Conservation (phyloP, 108 stramenopile species). For the Parmales sp. region DNA sequence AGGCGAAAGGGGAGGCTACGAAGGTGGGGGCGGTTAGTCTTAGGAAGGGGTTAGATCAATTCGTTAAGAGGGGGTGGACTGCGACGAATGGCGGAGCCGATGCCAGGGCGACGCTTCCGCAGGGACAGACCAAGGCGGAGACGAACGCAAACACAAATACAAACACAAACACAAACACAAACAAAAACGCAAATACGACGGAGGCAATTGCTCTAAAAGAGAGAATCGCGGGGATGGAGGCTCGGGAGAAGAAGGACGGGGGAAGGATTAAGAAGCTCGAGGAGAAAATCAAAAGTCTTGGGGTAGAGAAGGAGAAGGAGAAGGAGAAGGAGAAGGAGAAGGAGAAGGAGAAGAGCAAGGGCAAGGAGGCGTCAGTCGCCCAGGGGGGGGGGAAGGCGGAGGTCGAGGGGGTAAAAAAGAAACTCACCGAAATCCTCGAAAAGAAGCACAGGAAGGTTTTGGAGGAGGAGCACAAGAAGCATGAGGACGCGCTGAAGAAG, state of each 20-base stretch:
- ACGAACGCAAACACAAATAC: too few species aligned
- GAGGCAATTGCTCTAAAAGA: conserved; percentile 14
- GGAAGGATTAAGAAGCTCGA: conserved; percentile 7
- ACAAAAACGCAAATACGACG: background rate
- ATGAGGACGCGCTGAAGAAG: conserved; percentile 1
- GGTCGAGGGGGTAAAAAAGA: conserved; percentile 15
- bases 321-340: conserved; percentile 3
- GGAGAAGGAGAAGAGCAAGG: background rate
- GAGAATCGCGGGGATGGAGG: conserved; percentile 2
- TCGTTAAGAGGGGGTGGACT: too few species aligned
- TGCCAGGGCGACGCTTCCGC: too few species aligned
- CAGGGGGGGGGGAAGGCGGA: background rate
- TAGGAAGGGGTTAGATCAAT: background rate
- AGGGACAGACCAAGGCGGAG: too few species aligned
- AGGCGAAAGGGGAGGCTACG: too few species aligned
- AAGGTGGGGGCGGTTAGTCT: background rate
- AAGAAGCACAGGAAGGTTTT: conserved; percentile 26
- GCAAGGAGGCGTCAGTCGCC: background rate
- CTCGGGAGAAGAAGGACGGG: background rate
- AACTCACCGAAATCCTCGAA: conserved; percentile 17
- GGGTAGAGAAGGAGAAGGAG: conserved; percentile 6
- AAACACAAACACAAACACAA: too few species aligned
- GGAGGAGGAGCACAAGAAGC: conserved; percentile 10
- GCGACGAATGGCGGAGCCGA: too few species aligned
- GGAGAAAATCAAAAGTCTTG: conserved; percentile 13